Evolutionary conservation across 768 basidiomycete genomes (phyloP).

Genomic region (Kwoniella shandongensis): DNA sequence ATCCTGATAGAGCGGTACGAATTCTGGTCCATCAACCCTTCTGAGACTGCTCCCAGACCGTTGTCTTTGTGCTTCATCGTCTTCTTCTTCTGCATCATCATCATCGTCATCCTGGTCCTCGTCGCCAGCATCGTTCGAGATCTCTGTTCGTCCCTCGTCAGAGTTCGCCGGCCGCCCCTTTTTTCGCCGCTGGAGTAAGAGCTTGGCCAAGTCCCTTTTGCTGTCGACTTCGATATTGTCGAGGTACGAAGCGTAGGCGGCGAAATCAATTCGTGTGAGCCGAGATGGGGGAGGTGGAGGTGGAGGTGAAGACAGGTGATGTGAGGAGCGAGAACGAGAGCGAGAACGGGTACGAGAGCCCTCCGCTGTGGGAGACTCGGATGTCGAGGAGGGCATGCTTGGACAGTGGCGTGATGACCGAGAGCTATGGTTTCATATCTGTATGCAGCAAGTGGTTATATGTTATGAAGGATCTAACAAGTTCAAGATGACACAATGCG

Average conservation of each 20-base stretch:
- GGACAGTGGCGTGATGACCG: too few relatives aligned
- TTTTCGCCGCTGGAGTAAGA: neutral
- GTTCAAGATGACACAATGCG: too few relatives aligned
- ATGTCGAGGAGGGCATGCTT: too few relatives aligned
- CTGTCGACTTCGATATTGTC: neutral
- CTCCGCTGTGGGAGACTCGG: too few relatives aligned
- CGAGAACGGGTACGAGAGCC: too few relatives aligned
- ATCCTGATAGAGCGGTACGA: constrained; percentile 14
- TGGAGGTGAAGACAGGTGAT: neutral
- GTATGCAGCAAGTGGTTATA: too few relatives aligned
- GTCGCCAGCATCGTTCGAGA: neutral
- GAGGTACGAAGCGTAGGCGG: constrained; percentile 1
- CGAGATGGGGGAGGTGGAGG: too few relatives aligned
- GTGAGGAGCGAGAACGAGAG: too few relatives aligned
- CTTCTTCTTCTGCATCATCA: neutral
- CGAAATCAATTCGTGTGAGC: constrained; percentile 7
- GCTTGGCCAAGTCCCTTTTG: neutral
- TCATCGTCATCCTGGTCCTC: neutral
- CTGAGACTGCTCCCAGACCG: neutral
- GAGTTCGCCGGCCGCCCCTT: neutral
- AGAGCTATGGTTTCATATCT: too few relatives aligned
- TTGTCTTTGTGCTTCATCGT: neutral
- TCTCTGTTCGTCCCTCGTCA: neutral
- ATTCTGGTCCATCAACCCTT: constrained; percentile 10
- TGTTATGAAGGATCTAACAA: too few relatives aligned